phyloP scores from a whole-genome alignment of 495 filamentous ascomycete genomes.

The Parathielavia hyrcaniae region DNA sequence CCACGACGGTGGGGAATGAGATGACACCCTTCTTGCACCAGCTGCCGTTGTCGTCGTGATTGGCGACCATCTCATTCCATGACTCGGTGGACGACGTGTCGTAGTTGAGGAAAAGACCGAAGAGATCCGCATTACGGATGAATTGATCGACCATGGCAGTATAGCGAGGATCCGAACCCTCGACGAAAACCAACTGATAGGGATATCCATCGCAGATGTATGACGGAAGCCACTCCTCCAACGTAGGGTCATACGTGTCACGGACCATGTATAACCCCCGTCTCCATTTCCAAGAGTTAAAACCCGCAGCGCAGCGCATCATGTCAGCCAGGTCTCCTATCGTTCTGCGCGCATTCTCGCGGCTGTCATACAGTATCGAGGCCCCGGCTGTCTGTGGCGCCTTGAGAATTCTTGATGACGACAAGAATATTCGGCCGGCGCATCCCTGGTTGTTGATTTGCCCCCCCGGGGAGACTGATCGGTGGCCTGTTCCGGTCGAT shows the following conservation, averaged over 20 bases:
- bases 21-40: background rate
- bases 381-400: background rate
- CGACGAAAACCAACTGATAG: background rate
- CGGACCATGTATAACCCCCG: background rate
- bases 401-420: background rate
- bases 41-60: background rate
- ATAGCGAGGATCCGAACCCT: background rate
- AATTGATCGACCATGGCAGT: background rate
- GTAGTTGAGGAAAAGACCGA: background rate
- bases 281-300: background rate
- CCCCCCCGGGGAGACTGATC: background rate
- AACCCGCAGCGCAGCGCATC: background rate
- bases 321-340: background rate
- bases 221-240: background rate
- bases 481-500: background rate
- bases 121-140: background rate
- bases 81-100: background rate
- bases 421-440: background rate
- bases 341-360: background rate
- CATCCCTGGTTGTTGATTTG: too few species aligned
- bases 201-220: background rate
- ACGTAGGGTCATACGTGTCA: background rate
- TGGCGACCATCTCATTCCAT: background rate
- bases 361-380: background rate
- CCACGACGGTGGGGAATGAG: background rate